These are phyloP conservation scores for Neurospora hispaniola DNA, from an alignment of 495 filamentous ascomycete genomes.

Conservation along the genomic window DNA sequence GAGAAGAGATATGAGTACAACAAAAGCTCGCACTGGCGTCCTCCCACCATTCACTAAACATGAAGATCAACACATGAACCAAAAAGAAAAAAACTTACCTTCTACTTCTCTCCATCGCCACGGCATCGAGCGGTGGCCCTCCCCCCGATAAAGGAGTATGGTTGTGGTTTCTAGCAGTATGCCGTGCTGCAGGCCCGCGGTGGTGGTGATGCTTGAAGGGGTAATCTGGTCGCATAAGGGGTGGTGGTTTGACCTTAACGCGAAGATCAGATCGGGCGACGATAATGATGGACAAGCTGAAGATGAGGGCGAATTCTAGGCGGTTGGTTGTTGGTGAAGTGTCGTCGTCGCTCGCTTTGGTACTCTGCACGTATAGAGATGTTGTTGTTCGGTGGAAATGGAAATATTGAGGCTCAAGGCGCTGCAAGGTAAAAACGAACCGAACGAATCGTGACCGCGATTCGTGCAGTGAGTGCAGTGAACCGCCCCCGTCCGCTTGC, in stretches of 20 bases:
- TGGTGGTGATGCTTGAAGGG: not conserved
- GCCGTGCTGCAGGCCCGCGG: not conserved
- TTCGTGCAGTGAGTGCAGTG: not conserved
- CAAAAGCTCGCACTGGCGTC: not conserved
- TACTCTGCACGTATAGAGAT: not conserved
- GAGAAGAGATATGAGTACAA: not conserved
- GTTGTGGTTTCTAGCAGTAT: not conserved
- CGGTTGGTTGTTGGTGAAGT: not conserved
- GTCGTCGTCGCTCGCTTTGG: not conserved
- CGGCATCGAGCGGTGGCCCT: not conserved
- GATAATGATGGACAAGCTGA: not conserved
- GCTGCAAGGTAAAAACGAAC: not conserved
- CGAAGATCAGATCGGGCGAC: not conserved
- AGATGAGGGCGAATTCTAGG: not conserved
- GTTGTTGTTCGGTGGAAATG: not conserved
- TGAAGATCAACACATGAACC: not conserved
- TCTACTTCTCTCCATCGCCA: constrained; percentile 24
- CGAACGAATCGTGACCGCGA: not conserved
- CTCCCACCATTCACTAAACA: not conserved
- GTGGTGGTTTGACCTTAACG: not conserved
- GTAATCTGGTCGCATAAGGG: not conserved
- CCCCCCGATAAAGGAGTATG: not conserved
- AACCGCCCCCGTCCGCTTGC: not conserved
- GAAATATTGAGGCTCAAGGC: not conserved
- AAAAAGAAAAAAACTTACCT: constrained; percentile 27